A percentile compares a stretch with the other conserved stretches of the same genome.
Evolutionary conservation across 2,329 filamentous ascomycete genomes (phyloP).

Genomic region (Neonectria sp.): DNA sequence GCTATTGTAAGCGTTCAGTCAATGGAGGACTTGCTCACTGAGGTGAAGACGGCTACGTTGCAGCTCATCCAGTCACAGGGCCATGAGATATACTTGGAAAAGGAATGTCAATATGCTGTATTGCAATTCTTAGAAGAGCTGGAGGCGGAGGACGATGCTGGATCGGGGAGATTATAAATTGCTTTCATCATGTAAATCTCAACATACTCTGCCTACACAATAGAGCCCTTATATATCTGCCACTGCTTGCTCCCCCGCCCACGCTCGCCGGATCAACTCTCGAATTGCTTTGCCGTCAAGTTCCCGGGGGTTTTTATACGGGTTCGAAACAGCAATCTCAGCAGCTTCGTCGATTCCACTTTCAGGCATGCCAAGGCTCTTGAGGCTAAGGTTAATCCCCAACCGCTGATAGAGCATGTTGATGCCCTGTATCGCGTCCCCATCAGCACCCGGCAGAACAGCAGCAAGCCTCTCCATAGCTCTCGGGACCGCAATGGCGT

Average conservation of each 20-base stretch:
- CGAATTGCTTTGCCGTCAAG: conserved; percentile 67
- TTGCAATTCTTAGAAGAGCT: conserved; percentile 7
- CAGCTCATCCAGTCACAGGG: conserved; percentile 18
- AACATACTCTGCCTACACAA: neutral
- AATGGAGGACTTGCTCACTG: conserved; percentile 7
- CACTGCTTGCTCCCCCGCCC: conserved; percentile 69
- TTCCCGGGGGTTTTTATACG: conserved; percentile 72
- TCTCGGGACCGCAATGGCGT: conserved; percentile 68
- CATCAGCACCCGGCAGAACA: conserved; percentile 69
- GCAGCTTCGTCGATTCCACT: conserved; percentile 71
- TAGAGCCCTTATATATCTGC: neutral
- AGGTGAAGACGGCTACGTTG: conserved; percentile 7
- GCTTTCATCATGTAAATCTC: neutral
- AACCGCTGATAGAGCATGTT: conserved; percentile 70
- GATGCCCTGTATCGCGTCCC: conserved; percentile 70
- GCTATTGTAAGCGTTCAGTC: conserved; percentile 20
- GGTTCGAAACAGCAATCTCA: conserved; percentile 70
- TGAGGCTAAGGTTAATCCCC: conserved; percentile 66
- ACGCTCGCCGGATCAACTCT: conserved; percentile 71
- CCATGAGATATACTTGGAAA: conserved; percentile 27
- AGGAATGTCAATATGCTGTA: conserved; percentile 1
- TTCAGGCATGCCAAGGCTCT: conserved; percentile 72
- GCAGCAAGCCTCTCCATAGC: conserved; percentile 68
- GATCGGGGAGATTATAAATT: no score
- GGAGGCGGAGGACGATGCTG: neutral